Conservation (phyloP, 805 yeast genomes). For the Priceomyces fermenticarens region DNA sequence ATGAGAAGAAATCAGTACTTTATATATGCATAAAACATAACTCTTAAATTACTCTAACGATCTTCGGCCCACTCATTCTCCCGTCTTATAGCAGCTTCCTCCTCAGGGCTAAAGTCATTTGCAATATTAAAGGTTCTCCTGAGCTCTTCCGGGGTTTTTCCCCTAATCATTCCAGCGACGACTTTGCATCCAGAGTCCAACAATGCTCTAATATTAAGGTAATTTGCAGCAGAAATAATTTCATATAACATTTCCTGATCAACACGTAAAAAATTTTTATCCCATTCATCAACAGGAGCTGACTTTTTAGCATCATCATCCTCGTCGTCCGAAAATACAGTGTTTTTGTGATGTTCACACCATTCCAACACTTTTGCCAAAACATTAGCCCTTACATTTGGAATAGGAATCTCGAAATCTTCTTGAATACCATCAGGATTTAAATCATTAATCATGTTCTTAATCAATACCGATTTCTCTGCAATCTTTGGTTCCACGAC, state of each 20-base stretch:
- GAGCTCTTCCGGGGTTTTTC: conserved; percentile 76
- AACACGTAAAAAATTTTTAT: conserved; percentile 86
- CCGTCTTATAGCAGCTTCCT: conserved; percentile 82
- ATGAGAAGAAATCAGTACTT: too few relatives aligned
- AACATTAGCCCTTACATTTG: conserved; percentile 84
- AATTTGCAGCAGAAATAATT: conserved; percentile 78
- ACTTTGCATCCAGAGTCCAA: conserved; percentile 77
- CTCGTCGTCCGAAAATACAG: conserved; percentile 68
- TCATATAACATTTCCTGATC: conserved; percentile 89
- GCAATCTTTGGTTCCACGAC: conserved; percentile 79
- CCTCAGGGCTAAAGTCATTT: conserved; percentile 82
- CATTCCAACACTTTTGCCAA: conserved; percentile 90
- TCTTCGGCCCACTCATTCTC: conserved; percentile 93
- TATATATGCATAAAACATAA: too few relatives aligned
- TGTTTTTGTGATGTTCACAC: conserved; percentile 92
- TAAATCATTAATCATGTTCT: conserved; percentile 80
- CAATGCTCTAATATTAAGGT: conserved; percentile 69
- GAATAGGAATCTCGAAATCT: conserved; percentile 80
- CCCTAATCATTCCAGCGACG: conserved; percentile 81
- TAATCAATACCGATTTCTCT: conserved; percentile 79
- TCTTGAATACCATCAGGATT: conserved; percentile 59
- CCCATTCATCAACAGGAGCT: conserved; percentile 96
- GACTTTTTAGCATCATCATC: conserved; percentile 83
- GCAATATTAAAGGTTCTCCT: conserved; percentile 77
- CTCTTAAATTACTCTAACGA: conserved; percentile 37